Evolutionary conservation across 345 rosid species (phyloP).

Genomic region (Salix suchowensis): DNA sequence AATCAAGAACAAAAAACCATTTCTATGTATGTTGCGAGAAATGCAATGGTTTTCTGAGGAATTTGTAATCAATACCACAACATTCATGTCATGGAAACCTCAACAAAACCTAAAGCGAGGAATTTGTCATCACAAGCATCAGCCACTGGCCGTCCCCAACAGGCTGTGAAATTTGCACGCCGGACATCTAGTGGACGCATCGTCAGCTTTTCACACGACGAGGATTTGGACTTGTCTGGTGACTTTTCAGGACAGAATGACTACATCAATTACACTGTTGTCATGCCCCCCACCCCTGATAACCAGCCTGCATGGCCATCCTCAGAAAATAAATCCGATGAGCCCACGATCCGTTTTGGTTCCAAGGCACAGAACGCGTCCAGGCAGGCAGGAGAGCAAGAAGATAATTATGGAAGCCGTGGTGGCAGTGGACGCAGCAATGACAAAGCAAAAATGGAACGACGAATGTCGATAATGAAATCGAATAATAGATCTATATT

Average conservation of each 20-base stretch:
- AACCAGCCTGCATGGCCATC: slow-evolving; percentile 59
- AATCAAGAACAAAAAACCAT: background rate
- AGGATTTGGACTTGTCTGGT: slow-evolving; percentile 63
- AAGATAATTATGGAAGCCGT: slow-evolving; percentile 4
- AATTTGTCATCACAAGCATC: slow-evolving; percentile 44
- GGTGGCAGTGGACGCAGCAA: slow-evolving; percentile 1
- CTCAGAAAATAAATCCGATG: slow-evolving; percentile 32
- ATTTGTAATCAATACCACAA: background rate
- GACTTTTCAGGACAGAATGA: slow-evolving; percentile 67
- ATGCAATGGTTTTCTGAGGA: background rate
- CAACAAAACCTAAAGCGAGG: slow-evolving; percentile 32
- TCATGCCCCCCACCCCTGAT: slow-evolving; percentile 94
- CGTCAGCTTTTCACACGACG: slow-evolving; percentile 66
- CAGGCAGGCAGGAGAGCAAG: slow-evolving; percentile 11
- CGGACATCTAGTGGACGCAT: slow-evolving; percentile 68
- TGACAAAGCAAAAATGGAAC: slow-evolving; percentile 42
- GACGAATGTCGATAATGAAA: slow-evolving; percentile 69
- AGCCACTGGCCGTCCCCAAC: slow-evolving; percentile 45
- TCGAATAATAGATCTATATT: slow-evolving; percentile 71
- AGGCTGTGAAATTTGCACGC: slow-evolving; percentile 54
- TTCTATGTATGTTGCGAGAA: background rate
- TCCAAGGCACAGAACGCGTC: slow-evolving; percentile 13
- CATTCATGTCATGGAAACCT: slow-evolving; percentile 28
- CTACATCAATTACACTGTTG: slow-evolving; percentile 80
- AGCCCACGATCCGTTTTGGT: slow-evolving; percentile 27